Percentiles rank a stretch among this genome's conserved stretches.
Evolutionary conservation across 305 asterid genomes (phyloP).

Genomic region (Lippia alba): DNA sequence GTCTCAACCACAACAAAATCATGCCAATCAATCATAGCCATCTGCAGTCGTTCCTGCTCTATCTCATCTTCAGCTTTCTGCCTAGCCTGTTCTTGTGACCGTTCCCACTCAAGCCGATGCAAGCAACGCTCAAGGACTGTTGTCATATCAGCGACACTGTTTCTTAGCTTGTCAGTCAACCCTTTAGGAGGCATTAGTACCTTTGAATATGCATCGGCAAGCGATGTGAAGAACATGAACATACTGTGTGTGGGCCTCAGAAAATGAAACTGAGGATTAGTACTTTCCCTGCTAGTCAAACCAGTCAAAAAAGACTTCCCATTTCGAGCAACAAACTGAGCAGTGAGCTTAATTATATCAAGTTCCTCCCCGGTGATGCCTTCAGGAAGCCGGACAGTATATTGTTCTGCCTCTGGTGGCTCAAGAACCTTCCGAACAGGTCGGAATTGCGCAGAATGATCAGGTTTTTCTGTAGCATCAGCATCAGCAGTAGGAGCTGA

Average conservation of each 20-base stretch:
- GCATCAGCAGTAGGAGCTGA: conserved; percentile 44
- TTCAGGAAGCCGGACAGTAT: conserved; percentile 87
- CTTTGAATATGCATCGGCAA: conserved; percentile 94
- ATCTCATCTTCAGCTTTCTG: conserved; percentile 94
- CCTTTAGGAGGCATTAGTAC: conserved; percentile 88
- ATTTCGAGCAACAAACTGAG: conserved; percentile 91
- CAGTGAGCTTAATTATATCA: conserved; percentile 88
- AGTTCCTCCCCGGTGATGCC: conserved; percentile 94
- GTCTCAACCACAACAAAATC: conserved; percentile 93
- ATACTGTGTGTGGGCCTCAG: conserved; percentile 91
- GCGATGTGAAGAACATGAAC: conserved; percentile 94
- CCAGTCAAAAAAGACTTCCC: conserved; percentile 91
- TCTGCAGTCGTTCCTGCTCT: conserved; percentile 82
- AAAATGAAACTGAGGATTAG: conserved; percentile 87
- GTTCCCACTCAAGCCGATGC: conserved; percentile 92
- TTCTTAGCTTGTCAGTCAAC: conserved; percentile 66
- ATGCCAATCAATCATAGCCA: conserved; percentile 99
- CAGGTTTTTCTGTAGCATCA: conserved; percentile 63
- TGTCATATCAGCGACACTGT: conserved; percentile 79
- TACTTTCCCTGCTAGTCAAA: conserved; percentile 80
- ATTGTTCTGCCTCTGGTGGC: conserved; percentile 92
- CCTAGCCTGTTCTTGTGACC: conserved; percentile 90
- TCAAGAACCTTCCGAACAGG: conserved; percentile 75
- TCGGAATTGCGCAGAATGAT: conserved; percentile 67
- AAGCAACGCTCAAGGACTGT: conserved; percentile 84